Evolutionary conservation across 371 early-diverging fungal genomes (phyloP), one percentile per base, ranked within the genome.

Genomic region (Mucor mucedo): DNA sequence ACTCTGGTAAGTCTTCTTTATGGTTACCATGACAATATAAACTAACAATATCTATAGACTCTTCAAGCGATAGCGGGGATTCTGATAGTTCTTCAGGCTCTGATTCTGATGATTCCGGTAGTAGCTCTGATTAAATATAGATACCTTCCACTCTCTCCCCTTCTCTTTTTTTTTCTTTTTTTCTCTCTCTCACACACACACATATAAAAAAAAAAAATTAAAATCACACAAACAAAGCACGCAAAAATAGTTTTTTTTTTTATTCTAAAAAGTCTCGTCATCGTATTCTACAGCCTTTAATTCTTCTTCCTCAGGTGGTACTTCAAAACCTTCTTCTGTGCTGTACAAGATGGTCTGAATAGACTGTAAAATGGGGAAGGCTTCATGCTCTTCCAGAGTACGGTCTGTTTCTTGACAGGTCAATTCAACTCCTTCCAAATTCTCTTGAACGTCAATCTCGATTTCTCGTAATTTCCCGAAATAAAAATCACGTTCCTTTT

Each of bases 401-500:
- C 45, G 50, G 29, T 58, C 62, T 6, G 48, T 33, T 21, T 72
- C 78, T n/a, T 63, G 63, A 41, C 58, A 50, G 2, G 68, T 62
- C 2, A 47, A 44, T 21, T 70, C 73, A 0, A 82, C 75, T 40
- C 73, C 76, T 44, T 89, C 87, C 35, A 90, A 45, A 32, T 84
- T 82, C 45, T 89, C 84, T 80, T 97, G 97, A 7, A 95, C 87
- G 53, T 91, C 77, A 38, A 96, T 86, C 70, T 98, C 98, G 69
- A 98, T 93, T 58, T 95, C 95, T 47, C 97, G 80, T 65, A 98
- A 78, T 76, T 96, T 96, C 40, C 82, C 75, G 70, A 94, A 98
- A 73, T 98, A 98, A 70, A 96, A 98, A 68, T 98, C 97, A 39
- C 98, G 87, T 75, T 98, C 97, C 80, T 92, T 94, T 75, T 96